These are phyloP conservation scores for Phytopythium sindhum DNA, from an alignment of 352 stramenopile genomes.

Conservation along the genomic window DNA sequence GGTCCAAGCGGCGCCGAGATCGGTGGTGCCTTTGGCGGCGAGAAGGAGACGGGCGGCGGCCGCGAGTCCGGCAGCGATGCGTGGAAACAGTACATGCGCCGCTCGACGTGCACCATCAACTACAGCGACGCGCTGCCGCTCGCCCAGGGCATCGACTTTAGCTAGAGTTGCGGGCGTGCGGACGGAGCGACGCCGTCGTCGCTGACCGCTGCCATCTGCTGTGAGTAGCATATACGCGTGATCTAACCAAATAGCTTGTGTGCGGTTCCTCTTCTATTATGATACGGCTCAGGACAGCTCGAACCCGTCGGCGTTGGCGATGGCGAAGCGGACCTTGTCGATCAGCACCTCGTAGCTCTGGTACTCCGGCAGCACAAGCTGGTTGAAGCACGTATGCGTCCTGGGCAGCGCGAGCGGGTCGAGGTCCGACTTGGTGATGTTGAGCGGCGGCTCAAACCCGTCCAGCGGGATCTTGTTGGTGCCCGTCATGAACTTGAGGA, in stretches of 20 bases:
- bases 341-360: conserved; percentile 54
- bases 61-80: conserved; percentile 89
- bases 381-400: conserved; percentile 88
- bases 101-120: conserved; percentile 93
- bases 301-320: conserved; percentile 78
- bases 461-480: conserved; percentile 82
- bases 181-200: background rate
- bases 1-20: conserved; percentile 91
- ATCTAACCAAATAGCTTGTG: background rate
- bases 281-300: conserved; percentile 43
- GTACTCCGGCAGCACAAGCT: conserved; percentile 85
- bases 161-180: conserved; percentile 21
- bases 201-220: background rate
- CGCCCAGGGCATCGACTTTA: conserved; percentile 92
- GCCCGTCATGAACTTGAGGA: conserved; percentile 86
- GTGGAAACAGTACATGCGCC: conserved; percentile 95
- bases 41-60: conserved; percentile 91
- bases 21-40: conserved; percentile 89
- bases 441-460: conserved; percentile 84
- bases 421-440: conserved; percentile 79
- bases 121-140: conserved; percentile 91
- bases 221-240: background rate
- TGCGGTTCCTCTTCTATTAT: background rate
- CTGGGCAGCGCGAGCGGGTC: conserved; percentile 60
- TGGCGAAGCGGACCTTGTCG: conserved; percentile 75